These are phyloP conservation scores for Casuarina equisetifolia DNA, from an alignment of 306 rosid species.

Conservation along the genomic window DNA sequence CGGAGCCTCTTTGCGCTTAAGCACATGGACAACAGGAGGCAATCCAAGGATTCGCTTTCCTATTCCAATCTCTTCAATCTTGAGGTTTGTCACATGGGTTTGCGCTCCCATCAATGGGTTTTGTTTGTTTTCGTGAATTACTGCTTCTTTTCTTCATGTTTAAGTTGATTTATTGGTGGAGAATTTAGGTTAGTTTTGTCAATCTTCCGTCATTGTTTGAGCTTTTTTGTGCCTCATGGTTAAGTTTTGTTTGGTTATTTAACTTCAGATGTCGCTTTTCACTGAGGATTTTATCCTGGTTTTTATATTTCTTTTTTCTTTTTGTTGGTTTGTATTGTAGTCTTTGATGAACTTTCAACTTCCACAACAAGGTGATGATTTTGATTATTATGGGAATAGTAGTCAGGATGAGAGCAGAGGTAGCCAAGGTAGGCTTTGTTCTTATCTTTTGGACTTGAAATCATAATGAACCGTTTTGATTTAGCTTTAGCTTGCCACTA, in stretches of 20 bases:
- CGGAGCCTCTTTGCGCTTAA: constrained; percentile 15
- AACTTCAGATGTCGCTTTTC: constrained; percentile 18
- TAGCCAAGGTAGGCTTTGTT: constrained; percentile 66
- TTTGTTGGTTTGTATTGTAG: constrained; percentile 57
- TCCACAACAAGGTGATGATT: constrained; percentile 85
- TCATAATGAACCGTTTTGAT: constrained; percentile 20
- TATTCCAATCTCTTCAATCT: constrained; percentile 81
- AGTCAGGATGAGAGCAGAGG: constrained; percentile 99
- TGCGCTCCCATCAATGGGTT: not conserved
- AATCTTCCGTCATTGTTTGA: not conserved
- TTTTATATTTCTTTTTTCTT: constrained; percentile 10
- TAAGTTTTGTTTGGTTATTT: constrained; percentile 12
- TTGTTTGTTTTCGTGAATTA: constrained; percentile 9
- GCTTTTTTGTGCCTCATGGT: not conserved
- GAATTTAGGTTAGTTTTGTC: constrained; percentile 7
- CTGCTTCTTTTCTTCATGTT: not conserved
- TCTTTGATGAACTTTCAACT: constrained; percentile 92
- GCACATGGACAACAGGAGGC: constrained; percentile 70
- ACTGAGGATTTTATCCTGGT: not conserved
- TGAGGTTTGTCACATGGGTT: constrained; percentile 49
- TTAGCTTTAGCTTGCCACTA: constrained; percentile 14
- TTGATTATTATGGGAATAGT: constrained; percentile 90
- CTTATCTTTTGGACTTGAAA: constrained; percentile 12
- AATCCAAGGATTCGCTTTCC: constrained; percentile 54
- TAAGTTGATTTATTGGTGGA: not conserved